phyloP scores from a whole-genome alignment of 2,329 filamentous ascomycete species.

The Ophiostoma triangulosporum region DNA sequence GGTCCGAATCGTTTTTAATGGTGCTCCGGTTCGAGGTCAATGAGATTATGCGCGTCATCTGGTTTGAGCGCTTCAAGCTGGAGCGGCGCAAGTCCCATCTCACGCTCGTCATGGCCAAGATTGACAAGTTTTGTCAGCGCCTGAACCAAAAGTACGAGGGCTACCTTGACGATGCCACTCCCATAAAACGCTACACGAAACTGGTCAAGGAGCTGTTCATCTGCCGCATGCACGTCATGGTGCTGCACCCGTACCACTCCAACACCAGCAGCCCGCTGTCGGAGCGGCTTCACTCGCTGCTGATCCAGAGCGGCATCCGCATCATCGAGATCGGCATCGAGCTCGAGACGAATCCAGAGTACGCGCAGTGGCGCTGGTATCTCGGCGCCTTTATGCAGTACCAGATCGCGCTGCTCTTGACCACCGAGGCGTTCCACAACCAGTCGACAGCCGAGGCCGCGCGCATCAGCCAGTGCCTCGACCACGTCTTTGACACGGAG shows the following conservation, averaged over 20 bases:
- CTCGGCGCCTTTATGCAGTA: constrained; percentile 58
- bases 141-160: constrained; percentile 54
- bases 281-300: constrained; percentile 47
- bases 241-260: constrained; percentile 53
- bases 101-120: constrained; percentile 50
- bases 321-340: constrained; percentile 35
- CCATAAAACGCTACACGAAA: constrained; percentile 49
- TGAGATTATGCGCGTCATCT: constrained; percentile 58
- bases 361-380: constrained; percentile 57
- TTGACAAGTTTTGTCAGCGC: constrained; percentile 52
- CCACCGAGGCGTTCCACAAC: constrained; percentile 52
- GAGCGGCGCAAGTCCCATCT: constrained; percentile 48
- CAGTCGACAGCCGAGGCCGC: constrained; percentile 42
- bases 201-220: constrained; percentile 52
- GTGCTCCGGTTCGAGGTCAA: constrained; percentile 60
- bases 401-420: constrained; percentile 54
- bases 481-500: constrained; percentile 54
- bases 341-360: constrained; percentile 29
- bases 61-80: constrained; percentile 53
- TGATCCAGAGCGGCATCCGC: constrained; percentile 46
- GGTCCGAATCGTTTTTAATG: constrained; percentile 55
- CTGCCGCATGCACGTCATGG: constrained; percentile 50
- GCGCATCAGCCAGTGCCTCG: constrained; percentile 57
- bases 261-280: constrained; percentile 37
- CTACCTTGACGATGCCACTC: constrained; percentile 44